A percentile compares a stretch with the other conserved stretches of the same genome.
These are phyloP conservation scores for Arthonia radiata DNA, from an alignment of 495 filamentous ascomycete species.

Conservation along the genomic window DNA sequence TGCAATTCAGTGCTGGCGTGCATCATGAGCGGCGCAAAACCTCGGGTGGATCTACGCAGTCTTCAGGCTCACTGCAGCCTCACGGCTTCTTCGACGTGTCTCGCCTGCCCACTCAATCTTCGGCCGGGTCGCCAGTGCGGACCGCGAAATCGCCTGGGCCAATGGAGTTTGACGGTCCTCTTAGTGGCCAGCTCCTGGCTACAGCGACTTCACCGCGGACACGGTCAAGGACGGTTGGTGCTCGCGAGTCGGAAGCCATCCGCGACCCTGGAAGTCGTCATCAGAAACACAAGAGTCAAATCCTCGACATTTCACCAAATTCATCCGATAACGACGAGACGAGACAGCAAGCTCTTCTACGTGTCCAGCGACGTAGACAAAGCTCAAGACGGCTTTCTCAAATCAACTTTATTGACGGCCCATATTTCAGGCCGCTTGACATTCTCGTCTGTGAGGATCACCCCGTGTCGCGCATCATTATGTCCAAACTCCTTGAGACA, in stretches of 20 bases:
- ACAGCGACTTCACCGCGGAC: slow-evolving; percentile 35
- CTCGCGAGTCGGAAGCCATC: slow-evolving; percentile 40
- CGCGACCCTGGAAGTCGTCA: slow-evolving; percentile 49
- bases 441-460: slow-evolving; percentile 95
- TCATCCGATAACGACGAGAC: slow-evolving; percentile 94
- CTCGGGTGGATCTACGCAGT: slow-evolving; percentile 71
- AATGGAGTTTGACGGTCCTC: too few relatives aligned
- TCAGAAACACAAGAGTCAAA: slow-evolving; percentile 75
- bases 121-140: slow-evolving; percentile 58
- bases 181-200: too few relatives aligned
- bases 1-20: slow-evolving; percentile 74
- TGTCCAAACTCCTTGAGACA: slow-evolving; percentile 91
- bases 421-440: slow-evolving; percentile 72
- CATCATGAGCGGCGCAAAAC: slow-evolving; percentile 48
- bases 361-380: slow-evolving; percentile 75
- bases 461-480: slow-evolving; percentile 86
- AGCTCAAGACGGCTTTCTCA: slow-evolving; percentile 81
- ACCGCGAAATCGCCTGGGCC: slow-evolving; percentile 27
- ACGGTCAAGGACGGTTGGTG: slow-evolving; percentile 80
- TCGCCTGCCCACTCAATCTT: slow-evolving; percentile 26
- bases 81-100: slow-evolving; percentile 48
- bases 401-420: slow-evolving; percentile 57
- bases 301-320: slow-evolving; percentile 89
- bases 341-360: slow-evolving; percentile 70
- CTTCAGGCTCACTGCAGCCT: slow-evolving; percentile 45